A percentile compares a stretch with the other conserved stretches of the same genome.
Conservation (phyloP, 148 eudicot genomes). For the Amaranthus hypochondriacus region DNA sequence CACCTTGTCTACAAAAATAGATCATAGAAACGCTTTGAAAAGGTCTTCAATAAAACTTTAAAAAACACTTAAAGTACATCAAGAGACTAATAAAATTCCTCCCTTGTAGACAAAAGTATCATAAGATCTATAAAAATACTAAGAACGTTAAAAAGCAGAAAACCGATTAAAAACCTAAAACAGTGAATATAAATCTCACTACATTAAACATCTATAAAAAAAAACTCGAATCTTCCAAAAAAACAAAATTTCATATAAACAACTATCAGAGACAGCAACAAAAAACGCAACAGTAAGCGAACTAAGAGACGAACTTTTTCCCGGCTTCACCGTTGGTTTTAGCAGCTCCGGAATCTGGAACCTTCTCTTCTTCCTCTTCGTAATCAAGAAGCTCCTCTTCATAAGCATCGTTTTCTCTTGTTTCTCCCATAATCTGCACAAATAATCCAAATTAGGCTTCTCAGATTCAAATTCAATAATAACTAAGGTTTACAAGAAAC, state of each 20-base stretch:
- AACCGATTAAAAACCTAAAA: background rate
- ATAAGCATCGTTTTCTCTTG: conserved; percentile 48
- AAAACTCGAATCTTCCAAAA: background rate
- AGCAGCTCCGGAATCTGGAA: conserved; percentile 37
- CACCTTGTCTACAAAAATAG: too few relatives aligned
- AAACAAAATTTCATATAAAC: background rate
- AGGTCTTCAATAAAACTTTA: too few relatives aligned
- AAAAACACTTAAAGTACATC: too few relatives aligned
- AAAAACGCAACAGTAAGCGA: too few relatives aligned
- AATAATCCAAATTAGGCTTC: conserved; percentile 17
- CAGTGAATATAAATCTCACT: background rate
- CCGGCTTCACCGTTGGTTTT: conserved; percentile 50
- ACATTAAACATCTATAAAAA: background rate
- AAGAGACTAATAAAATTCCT: too few relatives aligned
- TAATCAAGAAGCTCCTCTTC: conserved; percentile 63
- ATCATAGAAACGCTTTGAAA: too few relatives aligned
- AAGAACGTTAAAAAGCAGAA: background rate
- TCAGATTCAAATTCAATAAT: background rate
- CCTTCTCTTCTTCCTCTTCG: conserved; percentile 57
- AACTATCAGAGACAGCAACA: background rate
- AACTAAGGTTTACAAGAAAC: background rate
- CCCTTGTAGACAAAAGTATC: background rate
- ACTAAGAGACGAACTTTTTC: conserved; percentile 35
- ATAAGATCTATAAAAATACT: background rate
- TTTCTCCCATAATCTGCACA: conserved; percentile 39